These are phyloP conservation scores for Lipomyces sp. DNA, from an alignment of 805 yeast genomes.

Conservation along the genomic window DNA sequence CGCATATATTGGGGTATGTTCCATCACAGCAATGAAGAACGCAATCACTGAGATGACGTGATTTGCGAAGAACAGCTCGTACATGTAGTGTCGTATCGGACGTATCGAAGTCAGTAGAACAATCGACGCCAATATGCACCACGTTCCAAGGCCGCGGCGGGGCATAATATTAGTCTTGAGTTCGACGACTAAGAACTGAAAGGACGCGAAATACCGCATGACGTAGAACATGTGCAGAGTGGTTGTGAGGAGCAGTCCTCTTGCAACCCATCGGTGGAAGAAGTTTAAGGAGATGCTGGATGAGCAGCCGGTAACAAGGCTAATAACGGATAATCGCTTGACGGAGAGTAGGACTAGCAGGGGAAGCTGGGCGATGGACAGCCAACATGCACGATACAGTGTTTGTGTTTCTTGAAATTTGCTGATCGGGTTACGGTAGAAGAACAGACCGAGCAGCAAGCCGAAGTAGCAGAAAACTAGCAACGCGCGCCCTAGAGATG, in stretches of 20 bases:
- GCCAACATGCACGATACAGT: slow-evolving; percentile 40
- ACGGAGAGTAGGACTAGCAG: slow-evolving; percentile 39
- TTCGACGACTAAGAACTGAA: slow-evolving; percentile 26
- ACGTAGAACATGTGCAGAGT: slow-evolving; percentile 39
- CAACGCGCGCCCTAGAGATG: slow-evolving; percentile 28
- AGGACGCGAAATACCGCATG: slow-evolving; percentile 35
- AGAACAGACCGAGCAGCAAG: slow-evolving; percentile 36
- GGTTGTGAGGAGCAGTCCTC: slow-evolving; percentile 39
- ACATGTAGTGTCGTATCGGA: slow-evolving; percentile 36
- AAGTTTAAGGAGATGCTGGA: slow-evolving; percentile 38
- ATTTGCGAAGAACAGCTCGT: slow-evolving; percentile 40
- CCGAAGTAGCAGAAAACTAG: slow-evolving; percentile 29
- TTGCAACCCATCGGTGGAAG: slow-evolving; percentile 42
- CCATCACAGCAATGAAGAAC: slow-evolving; percentile 35
- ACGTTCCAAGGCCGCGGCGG: slow-evolving; percentile 39
- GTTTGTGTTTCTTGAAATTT: slow-evolving; percentile 4
- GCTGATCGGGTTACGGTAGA: slow-evolving; percentile 25
- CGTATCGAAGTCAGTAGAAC: slow-evolving; percentile 43
- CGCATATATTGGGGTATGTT: slow-evolving; percentile 40
- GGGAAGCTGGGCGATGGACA: slow-evolving; percentile 41
- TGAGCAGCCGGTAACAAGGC: slow-evolving; percentile 37
- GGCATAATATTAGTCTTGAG: slow-evolving; percentile 34
- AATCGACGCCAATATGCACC: slow-evolving; percentile 38
- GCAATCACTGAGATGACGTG: slow-evolving; percentile 39
- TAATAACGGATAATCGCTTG: slow-evolving; percentile 34